Evolutionary conservation across 1,284 basidiomycete genomes (phyloP).

Genomic region (Cryptococcus deneoformans): DNA sequence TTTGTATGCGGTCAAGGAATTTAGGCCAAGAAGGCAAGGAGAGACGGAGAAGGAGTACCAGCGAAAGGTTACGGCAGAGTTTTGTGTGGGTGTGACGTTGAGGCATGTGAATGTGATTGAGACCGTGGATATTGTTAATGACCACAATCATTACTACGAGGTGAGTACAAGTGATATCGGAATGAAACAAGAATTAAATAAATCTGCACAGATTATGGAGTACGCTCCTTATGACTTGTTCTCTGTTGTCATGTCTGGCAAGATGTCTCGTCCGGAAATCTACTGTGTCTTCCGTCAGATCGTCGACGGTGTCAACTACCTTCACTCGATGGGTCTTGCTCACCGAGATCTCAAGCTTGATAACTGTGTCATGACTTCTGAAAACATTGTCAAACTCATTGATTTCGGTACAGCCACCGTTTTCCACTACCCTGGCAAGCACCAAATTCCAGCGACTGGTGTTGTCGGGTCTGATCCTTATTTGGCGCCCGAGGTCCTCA

Average conservation of each 20-base stretch:
- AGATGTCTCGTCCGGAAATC: conserved; percentile 97
- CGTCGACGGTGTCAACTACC: conserved; percentile 95
- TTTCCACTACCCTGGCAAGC: conserved; percentile 95
- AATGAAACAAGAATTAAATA: conserved; percentile 7
- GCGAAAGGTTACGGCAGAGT: conserved; percentile 98
- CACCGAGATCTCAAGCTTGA: conserved; percentile 99
- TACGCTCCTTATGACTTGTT: conserved; percentile 99
- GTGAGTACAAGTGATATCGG: conserved; percentile 52
- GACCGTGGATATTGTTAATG: conserved; percentile 97
- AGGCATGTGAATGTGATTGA: conserved; percentile 98
- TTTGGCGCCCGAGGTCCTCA: conserved; percentile 94
- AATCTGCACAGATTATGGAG: conserved; percentile 80
- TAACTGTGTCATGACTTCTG: conserved; percentile 96
- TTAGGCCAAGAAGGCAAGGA: conserved; percentile 79
- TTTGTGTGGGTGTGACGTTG: conserved; percentile 93
- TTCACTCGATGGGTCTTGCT: conserved; percentile 95
- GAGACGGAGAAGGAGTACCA: conserved; percentile 97
- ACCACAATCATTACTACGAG: conserved; percentile 98
- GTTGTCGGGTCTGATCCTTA: conserved; percentile 98
- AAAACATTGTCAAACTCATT: conserved; percentile 97
- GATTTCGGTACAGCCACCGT: conserved; percentile 99
- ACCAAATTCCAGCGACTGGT: conserved; percentile 75
- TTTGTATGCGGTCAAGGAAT: conserved; percentile 97
- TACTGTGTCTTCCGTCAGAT: conserved; percentile 99
- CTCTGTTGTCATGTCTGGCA: conserved; percentile 98